Evolutionary conservation across 2,329 filamentous ascomycete genomes (phyloP), one percentile per base, ranked within the genome.

Genomic region (Colletotrichum sp.): DNA sequence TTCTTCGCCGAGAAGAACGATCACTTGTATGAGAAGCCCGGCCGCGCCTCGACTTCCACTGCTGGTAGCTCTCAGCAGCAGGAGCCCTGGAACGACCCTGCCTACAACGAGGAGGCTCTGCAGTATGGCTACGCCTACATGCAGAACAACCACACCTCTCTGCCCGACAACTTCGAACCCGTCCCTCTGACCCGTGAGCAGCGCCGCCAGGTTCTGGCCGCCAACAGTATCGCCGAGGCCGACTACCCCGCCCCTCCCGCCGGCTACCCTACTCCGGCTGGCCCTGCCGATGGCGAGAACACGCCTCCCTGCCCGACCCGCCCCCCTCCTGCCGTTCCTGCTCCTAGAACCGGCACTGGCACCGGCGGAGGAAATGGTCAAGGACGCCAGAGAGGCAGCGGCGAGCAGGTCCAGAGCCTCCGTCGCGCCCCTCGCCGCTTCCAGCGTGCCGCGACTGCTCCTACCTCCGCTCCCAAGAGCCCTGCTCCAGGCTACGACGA

Each of bases 1-100:
- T 76, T 76, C 67, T 68, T 76, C 52, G 36, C 60, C 6, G 66
- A 76, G 60, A 26, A 76, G 32, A 76, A 74, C 6, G 65, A 74
- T 21, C 21, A 66, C 5, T 5, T 60, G 10, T 76, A 74, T 64
- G 13, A 13, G 13, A 52, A n/a, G 10, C n/a, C 55, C 62, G 62
- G 49, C 26, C 24, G 16, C 18, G 70, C 59, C 18, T 16, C 59
- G 12, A 32, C 44, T 15, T 44, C n/a, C 15, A 62, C 49, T 8
- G 18, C 16, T n/a, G 36, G 36, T n/a, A n/a, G 36, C 24, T 8
- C 39, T 18, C 10, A 62, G 36, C n/a, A 39, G 24, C 44, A 66
- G 21, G 34, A 69, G 28, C 59, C 44, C 13, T 76, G 74, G 71
- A 39, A 76, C 28, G 74, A 76, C 4, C 49, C 65, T 18, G 21